Evolutionary conservation across 345 rosid species (phyloP).

Genomic region (Gossypium longicalyx): DNA sequence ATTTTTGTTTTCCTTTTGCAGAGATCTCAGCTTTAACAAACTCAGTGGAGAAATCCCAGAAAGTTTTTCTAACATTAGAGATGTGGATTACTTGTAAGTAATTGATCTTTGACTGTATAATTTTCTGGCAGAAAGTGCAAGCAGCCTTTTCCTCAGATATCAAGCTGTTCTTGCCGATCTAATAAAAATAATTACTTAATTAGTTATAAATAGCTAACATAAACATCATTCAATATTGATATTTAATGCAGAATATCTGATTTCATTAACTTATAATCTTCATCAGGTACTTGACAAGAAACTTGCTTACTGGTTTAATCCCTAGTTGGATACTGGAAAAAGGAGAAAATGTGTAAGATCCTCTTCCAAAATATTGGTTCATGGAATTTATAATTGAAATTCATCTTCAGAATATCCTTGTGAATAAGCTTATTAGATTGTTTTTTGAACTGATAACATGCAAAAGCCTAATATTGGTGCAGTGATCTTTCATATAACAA

Average conservation of each 20-base stretch:
- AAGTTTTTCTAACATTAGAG: background rate
- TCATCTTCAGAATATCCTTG: background rate
- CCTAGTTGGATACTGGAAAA: slow-evolving; percentile 27
- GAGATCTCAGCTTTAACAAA: slow-evolving; percentile 49
- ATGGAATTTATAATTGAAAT: background rate
- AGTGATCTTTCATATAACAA: slow-evolving; percentile 42
- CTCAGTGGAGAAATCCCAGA: slow-evolving; percentile 33
- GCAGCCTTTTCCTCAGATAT: background rate
- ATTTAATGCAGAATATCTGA: background rate
- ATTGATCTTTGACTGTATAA: background rate
- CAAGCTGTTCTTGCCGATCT: background rate
- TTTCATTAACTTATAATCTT: background rate
- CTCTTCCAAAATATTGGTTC: background rate
- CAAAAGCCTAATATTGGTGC: background rate
- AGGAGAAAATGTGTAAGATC: slow-evolving; percentile 16
- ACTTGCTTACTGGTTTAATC: slow-evolving; percentile 29
- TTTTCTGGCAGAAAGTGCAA: background rate
- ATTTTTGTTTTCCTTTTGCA: slow-evolving; percentile 13
- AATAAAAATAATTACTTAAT: background rate
- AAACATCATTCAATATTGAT: background rate
- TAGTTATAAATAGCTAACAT: background rate
- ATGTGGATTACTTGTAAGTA: slow-evolving; percentile 16
- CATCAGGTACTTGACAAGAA: slow-evolving; percentile 34
- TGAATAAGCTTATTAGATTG: background rate
- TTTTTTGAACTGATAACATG: background rate